Evolutionary conservation across 75 land plant species (phyloP), one percentile per base, ranked within the genome.

Genomic region (Picea glauca): DNA sequence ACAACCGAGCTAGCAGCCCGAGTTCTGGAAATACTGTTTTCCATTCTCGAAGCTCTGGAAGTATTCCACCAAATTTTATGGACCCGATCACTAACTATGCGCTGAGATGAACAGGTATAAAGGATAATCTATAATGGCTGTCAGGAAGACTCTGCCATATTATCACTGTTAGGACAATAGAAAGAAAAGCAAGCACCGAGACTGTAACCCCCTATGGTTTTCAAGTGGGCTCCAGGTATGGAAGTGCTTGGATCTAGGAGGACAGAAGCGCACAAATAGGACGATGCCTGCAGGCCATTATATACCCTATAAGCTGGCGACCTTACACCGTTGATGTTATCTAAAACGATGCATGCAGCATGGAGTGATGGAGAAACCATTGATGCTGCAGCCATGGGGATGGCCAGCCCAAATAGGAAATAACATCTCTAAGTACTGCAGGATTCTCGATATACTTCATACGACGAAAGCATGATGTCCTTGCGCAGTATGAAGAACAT

Each of bases 291-390:
- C n/a, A 11, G 11, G 23, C 13, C 26, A 40, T 70, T 70, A 70
- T 70, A 70, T 40, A 38, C 1, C 3, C 2, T 1, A 7, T 9
- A 18, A 20, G 70, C 20, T 0, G 35, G 6, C 35, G 43, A 43
- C 54, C 9, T 40, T 20, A 70, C 3, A 12, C 50, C 54, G 12
- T 43, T n/a, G 20, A 68, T 70, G 54, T 23, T 43, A n/a, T 70
- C 26, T 43, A 46, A 46, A 70, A 70, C 74, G 54, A 40, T 40
- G 56, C 74, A 70, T 70, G 74, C 26, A 43, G 8, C 74, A 70
- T 43, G 74, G 74, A 46, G 43, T 43, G 74, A 70, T 70, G 54
- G 54, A 43, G 54, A 43, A n/a, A 20, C 54, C 6, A 40, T 40
- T 2, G 3, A 40, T 40, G 0, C 3, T 40, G 72, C 11, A 35